These are phyloP conservation scores for Oryza australiensis DNA, from an alignment of 176 grass and related monocot species.

Conservation along the genomic window DNA sequence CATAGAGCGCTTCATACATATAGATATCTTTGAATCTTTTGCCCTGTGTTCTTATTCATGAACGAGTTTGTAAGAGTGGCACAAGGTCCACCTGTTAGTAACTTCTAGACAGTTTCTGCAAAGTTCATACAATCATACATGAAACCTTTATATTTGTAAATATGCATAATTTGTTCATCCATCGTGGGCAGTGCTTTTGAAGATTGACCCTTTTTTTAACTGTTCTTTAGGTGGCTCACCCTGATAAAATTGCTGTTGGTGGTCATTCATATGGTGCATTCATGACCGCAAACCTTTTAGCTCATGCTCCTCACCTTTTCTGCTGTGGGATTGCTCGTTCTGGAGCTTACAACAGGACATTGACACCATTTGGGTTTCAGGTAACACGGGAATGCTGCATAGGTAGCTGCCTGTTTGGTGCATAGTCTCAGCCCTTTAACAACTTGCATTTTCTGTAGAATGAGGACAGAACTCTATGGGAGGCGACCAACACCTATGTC, in stretches of 20 bases:
- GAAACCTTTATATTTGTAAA: not conserved
- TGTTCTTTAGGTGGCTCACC: conserved; percentile 79
- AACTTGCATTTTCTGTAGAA: conserved; percentile 54
- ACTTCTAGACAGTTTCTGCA: conserved; percentile 1
- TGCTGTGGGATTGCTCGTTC: conserved; percentile 92
- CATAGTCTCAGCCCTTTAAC: conserved; percentile 13
- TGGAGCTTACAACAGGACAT: conserved; percentile 97
- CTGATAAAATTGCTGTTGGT: conserved; percentile 93
- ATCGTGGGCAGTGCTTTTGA: not conserved
- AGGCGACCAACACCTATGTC: conserved; percentile 80
- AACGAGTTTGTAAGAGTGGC: not conserved
- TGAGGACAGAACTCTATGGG: conserved; percentile 99
- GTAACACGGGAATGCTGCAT: conserved; percentile 35
- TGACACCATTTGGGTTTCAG: conserved; percentile 99
- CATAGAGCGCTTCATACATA: not conserved
- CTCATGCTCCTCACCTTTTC: conserved; percentile 98
- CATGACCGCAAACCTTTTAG: conserved; percentile 99
- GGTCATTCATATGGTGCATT: conserved; percentile 99
- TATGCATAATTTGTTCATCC: conserved; percentile 24
- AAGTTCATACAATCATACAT: not conserved
- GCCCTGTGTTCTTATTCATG: not conserved
- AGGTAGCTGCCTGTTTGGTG: not conserved
- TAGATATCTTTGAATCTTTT: not conserved
- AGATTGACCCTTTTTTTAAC: conserved; percentile 10
- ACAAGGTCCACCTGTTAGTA: not conserved